Percentiles rank a stretch among this genome's conserved stretches.
Evolutionary conservation across 768 basidiomycete species (phyloP).

Genomic region (Mrakia blollopis): DNA sequence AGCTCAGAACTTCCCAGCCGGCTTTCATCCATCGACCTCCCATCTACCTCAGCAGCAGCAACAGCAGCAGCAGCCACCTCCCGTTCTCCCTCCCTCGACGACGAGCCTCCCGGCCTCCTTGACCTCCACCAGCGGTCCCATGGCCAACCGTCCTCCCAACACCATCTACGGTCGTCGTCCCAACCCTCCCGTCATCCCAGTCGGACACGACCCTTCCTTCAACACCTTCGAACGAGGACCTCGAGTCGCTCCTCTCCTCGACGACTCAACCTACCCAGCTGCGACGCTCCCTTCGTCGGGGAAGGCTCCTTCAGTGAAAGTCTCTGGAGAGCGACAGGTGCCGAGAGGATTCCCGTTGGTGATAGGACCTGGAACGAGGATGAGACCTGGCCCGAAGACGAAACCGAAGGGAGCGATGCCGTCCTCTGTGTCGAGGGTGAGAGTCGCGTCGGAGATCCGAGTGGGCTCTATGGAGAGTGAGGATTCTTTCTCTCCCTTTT

Average conservation of each 20-base stretch:
- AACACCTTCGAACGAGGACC: conserved; percentile 3
- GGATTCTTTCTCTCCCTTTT: neutral
- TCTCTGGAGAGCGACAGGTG: neutral
- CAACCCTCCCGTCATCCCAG: neutral
- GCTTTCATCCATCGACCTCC: neutral
- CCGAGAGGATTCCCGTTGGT: neutral
- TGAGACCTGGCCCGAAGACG: conserved; percentile 45
- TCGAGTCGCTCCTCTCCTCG: neutral
- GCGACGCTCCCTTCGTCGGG: neutral
- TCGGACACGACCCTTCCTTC: neutral
- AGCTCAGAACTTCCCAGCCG: neutral
- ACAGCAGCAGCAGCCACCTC: too few species aligned
- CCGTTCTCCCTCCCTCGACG: neutral
- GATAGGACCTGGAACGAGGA: conserved; percentile 35
- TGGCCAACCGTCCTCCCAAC: conserved; percentile 7
- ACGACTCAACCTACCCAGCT: neutral
- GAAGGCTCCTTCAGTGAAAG: neutral
- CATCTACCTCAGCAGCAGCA: neutral
- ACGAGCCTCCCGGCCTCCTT: neutral
- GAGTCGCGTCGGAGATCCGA: too few species aligned
- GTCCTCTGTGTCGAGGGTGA: neutral
- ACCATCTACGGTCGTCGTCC: neutral
- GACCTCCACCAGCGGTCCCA: neutral
- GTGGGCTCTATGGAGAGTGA: neutral
- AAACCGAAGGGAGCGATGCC: conserved; percentile 40